Conservation (phyloP, 176 grass and related monocot species). For the Thalia dealbata region DNA sequence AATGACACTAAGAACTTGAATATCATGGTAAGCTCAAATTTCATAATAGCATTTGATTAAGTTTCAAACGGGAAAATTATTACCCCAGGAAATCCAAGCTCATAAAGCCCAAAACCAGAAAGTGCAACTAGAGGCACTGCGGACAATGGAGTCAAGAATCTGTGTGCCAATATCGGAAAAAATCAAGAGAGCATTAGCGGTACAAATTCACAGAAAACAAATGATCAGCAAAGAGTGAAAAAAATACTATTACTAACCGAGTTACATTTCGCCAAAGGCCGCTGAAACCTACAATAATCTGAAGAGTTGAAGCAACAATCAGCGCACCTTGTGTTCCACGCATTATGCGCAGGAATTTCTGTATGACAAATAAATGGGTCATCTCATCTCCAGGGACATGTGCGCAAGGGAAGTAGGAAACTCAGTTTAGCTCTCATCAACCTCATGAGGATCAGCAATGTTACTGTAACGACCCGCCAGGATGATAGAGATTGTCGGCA, state of each 20-base stretch:
- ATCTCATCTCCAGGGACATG: conserved; percentile 27
- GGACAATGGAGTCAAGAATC: conserved; percentile 87
- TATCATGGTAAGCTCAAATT: conserved; percentile 1
- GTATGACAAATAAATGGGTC: conserved; percentile 22
- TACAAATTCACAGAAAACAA: conserved; percentile 1
- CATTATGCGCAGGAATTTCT: conserved; percentile 98
- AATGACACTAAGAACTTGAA: not conserved
- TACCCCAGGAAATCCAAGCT: conserved; percentile 94
- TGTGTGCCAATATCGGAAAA: conserved; percentile 7
- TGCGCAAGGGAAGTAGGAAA: conserved; percentile 1
- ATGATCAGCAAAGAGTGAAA: not conserved
- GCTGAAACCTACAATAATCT: conserved; percentile 96
- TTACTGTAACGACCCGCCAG: conserved; percentile 79
- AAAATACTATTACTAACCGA: conserved; percentile 36
- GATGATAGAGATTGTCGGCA: conserved; percentile 91
- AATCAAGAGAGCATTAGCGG: conserved; percentile 17
- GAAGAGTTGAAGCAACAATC: conserved; percentile 88
- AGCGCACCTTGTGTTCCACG: conserved; percentile 90
- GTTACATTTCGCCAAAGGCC: conserved; percentile 97
- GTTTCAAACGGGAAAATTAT: not conserved
- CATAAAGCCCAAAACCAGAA: conserved; percentile 84
- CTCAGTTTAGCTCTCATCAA: conserved; percentile 27
- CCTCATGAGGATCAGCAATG: conserved; percentile 59
- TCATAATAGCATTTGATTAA: conserved; percentile 2
- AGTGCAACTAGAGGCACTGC: conserved; percentile 77